A percentile compares a stretch with the other conserved stretches of the same genome.
phyloP scores from a whole-genome alignment of 129 eudicot genomes.

The Pittosporum tobira region DNA sequence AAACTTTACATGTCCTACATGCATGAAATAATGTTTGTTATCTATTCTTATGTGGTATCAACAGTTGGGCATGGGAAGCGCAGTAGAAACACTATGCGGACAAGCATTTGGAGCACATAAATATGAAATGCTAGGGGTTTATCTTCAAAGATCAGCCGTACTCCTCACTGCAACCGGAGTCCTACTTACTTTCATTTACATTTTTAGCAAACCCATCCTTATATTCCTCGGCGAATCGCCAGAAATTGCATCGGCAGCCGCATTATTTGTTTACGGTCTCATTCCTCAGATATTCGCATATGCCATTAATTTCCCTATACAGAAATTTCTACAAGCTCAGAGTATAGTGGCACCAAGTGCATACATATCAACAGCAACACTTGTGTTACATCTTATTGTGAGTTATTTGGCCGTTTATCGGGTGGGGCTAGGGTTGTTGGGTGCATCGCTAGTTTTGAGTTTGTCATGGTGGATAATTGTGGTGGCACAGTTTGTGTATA shows the following conservation, averaged over 20 bases:
- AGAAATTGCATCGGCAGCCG: conserved; percentile 24
- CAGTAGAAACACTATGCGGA: conserved; percentile 46
- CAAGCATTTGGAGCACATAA: conserved; percentile 48
- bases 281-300: conserved; percentile 46
- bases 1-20: too few species aligned
- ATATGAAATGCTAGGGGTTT: conserved; percentile 37
- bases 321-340: conserved; percentile 44
- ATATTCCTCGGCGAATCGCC: conserved; percentile 33
- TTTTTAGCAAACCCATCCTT: conserved; percentile 30
- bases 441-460: conserved; percentile 34
- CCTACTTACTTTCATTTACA: conserved; percentile 36
- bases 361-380: conserved; percentile 27
- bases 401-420: conserved; percentile 25
- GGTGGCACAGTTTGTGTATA: conserved; percentile 31
- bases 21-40: too few species aligned
- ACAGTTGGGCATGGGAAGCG: conserved; percentile 50
- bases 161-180: conserved; percentile 23
- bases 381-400: conserved; percentile 18
- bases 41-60: too few species aligned
- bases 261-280: conserved; percentile 39
- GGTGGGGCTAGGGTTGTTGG: conserved; percentile 30
- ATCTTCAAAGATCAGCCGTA: conserved; percentile 41
- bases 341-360: conserved; percentile 50
- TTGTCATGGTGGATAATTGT: conserved; percentile 41
- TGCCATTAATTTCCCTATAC: conserved; percentile 39